Conservation (phyloP, 768 basidiomycete species). For the Trametes punicea region DNA sequence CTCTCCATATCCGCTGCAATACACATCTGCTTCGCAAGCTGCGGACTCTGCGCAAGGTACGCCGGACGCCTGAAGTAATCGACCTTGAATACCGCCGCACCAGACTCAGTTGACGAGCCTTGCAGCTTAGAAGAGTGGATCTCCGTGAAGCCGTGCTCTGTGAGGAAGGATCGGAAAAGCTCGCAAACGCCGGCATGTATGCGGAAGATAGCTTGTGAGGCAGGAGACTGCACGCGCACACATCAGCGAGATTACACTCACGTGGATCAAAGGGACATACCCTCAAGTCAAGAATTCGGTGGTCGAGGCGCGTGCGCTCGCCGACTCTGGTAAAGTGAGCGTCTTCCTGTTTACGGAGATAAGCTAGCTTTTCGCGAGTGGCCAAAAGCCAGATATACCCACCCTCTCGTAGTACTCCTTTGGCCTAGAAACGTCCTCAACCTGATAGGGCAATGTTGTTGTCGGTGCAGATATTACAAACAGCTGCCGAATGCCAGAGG, state of each 20-base stretch:
- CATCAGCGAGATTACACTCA: neutral
- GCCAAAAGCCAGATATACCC: neutral
- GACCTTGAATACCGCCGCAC: slow-evolving; percentile 97
- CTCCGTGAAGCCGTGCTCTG: slow-evolving; percentile 74
- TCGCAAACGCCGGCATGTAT: slow-evolving; percentile 84
- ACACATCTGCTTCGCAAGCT: slow-evolving; percentile 98
- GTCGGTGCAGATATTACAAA: slow-evolving; percentile 26
- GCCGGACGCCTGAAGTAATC: slow-evolving; percentile 95
- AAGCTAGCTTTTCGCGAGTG: slow-evolving; percentile 55
- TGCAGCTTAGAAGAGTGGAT: slow-evolving; percentile 97
- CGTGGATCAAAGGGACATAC: slow-evolving; percentile 42
- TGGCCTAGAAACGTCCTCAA: slow-evolving; percentile 29
- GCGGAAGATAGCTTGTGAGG: slow-evolving; percentile 93
- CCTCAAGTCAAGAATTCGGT: slow-evolving; percentile 89
- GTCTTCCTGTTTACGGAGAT: slow-evolving; percentile 44
- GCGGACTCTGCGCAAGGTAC: slow-evolving; percentile 94
- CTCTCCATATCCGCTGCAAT: slow-evolving; percentile 98
- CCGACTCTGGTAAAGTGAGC: slow-evolving; percentile 71
- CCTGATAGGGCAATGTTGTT: slow-evolving; percentile 30
- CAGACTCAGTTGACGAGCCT: slow-evolving; percentile 93
- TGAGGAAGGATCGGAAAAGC: slow-evolving; percentile 82
- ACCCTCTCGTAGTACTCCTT: slow-evolving; percentile 15
- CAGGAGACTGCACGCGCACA: slow-evolving; percentile 41
- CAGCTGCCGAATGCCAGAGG: slow-evolving; percentile 12
- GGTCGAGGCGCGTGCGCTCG: slow-evolving; percentile 90